A percentile compares a stretch with the other conserved stretches of the same genome.
phyloP scores from a whole-genome alignment of 306 rosid genomes.

The Neltuma alba region DNA sequence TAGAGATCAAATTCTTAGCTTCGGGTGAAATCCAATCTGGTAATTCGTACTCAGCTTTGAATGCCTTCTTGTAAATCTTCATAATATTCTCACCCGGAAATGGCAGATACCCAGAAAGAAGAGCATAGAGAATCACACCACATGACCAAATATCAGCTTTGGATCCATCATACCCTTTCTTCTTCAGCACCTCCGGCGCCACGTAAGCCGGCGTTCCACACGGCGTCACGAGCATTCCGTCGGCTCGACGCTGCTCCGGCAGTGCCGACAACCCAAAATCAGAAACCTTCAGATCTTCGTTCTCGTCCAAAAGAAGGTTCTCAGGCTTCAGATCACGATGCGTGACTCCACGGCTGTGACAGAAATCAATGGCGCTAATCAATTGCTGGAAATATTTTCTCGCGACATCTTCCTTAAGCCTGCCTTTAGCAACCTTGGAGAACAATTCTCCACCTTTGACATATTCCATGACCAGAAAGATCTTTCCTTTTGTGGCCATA shows the following conservation, averaged over 20 bases:
- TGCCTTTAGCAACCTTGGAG: constrained; percentile 56
- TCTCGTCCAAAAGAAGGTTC: constrained; percentile 68
- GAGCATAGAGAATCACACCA: constrained; percentile 68
- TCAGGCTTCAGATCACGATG: constrained; percentile 90
- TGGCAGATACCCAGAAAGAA: constrained; percentile 70
- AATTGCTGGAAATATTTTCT: constrained; percentile 77
- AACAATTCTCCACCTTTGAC: constrained; percentile 75
- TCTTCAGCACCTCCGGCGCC: constrained; percentile 82
- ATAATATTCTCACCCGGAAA: constrained; percentile 71
- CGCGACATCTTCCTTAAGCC: constrained; percentile 59
- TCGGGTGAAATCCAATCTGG: constrained; percentile 69
- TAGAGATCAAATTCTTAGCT: constrained; percentile 54
- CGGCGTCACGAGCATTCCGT: constrained; percentile 77
- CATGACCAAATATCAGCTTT: constrained; percentile 89
- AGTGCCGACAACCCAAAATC: constrained; percentile 82
- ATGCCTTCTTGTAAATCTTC: constrained; percentile 64
- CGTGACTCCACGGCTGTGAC: constrained; percentile 83
- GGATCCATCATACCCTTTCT: constrained; percentile 78
- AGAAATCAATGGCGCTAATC: constrained; percentile 70
- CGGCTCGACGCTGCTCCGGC: constrained; percentile 67
- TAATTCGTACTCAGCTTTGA: constrained; percentile 58
- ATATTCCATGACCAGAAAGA: constrained; percentile 73
- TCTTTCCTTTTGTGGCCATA: constrained; percentile 77
- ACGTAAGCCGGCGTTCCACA: constrained; percentile 91
- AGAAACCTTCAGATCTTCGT: constrained; percentile 70